phyloP scores from a whole-genome alignment of 139 green algal genomes.

The Chlorella ohadii region DNA sequence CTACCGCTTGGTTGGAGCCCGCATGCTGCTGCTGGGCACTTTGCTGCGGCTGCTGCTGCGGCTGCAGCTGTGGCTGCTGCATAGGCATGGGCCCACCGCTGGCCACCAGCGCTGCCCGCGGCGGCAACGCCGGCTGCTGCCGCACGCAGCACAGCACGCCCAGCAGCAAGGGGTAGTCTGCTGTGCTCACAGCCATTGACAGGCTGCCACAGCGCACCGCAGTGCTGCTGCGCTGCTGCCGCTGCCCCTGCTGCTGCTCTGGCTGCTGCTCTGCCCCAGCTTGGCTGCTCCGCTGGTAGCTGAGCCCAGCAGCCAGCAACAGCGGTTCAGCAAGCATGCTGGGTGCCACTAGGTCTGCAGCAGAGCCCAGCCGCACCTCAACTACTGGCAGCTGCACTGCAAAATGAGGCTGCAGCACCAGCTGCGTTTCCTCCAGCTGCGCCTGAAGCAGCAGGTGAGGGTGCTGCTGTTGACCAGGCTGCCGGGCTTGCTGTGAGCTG shows the following conservation, averaged over 20 bases:
- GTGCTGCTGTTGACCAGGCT: background rate
- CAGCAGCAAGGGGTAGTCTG: background rate
- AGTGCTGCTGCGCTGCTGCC: background rate
- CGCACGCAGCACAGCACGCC: constrained; percentile 17
- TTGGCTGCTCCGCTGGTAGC: background rate
- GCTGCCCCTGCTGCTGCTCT: too few species aligned
- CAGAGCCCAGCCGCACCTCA: background rate
- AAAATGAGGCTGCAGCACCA: constrained; percentile 2
- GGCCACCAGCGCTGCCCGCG: background rate
- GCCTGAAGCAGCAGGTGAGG: constrained; percentile 2
- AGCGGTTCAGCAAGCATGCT: constrained; percentile 12
- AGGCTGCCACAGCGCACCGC: constrained; percentile 2
- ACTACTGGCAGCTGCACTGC: background rate
- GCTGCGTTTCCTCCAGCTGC: background rate
- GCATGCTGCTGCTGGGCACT: background rate
- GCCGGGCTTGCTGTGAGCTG: too few species aligned
- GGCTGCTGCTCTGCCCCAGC: background rate
- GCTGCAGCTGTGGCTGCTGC: background rate
- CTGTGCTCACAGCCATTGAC: background rate
- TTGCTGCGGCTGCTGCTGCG: too few species aligned
- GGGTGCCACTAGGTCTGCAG: background rate
- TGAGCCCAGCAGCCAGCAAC: constrained; percentile 9
- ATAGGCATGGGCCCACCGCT: background rate
- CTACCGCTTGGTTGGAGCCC: background rate
- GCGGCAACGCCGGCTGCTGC: constrained; percentile 25